These are phyloP conservation scores for Coniella vitis DNA, from an alignment of 2,329 filamentous ascomycete species.

Conservation along the genomic window DNA sequence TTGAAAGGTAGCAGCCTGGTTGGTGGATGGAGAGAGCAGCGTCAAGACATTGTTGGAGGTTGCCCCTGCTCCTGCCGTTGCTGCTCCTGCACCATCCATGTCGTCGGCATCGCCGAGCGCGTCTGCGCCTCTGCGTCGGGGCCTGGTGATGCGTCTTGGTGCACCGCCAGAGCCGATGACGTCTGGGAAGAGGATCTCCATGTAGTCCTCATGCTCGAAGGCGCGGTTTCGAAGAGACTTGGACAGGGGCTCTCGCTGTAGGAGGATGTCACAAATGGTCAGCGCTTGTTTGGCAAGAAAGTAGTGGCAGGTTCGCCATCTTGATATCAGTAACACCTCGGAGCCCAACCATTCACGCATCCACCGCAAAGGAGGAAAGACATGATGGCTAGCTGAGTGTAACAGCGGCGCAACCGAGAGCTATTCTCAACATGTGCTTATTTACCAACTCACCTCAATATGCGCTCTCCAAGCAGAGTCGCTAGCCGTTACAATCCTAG, in stretches of 20 bases:
- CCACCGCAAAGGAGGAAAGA: not conserved
- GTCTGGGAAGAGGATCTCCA: slow-evolving; percentile 54
- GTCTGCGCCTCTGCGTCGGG: slow-evolving; percentile 42
- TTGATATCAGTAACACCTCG: slow-evolving; percentile 9
- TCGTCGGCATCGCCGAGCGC: slow-evolving; percentile 36
- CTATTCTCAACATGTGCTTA: no score
- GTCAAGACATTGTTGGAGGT: slow-evolving; percentile 35
- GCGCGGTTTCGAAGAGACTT: slow-evolving; percentile 49
- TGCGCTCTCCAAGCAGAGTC: slow-evolving; percentile 52
- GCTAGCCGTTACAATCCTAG: slow-evolving; percentile 45
- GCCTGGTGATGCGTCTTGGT: slow-evolving; percentile 52
- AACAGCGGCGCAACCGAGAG: no score
- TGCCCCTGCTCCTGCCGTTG: slow-evolving; percentile 20
- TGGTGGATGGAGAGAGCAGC: slow-evolving; percentile 26
- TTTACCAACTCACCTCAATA: slow-evolving; percentile 45
- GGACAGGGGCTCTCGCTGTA: slow-evolving; percentile 50
- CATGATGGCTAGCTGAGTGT: not conserved
- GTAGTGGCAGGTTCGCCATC: not conserved
- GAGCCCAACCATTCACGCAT: slow-evolving; percentile 2
- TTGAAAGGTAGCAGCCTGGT: slow-evolving; percentile 23
- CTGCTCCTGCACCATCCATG: slow-evolving; percentile 41
- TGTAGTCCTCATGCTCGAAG: slow-evolving; percentile 54
- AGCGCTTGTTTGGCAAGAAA: slow-evolving; percentile 12
- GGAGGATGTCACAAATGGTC: slow-evolving; percentile 12
- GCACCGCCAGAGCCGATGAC: slow-evolving; percentile 54